Conservation (phyloP, 1,284 basidiomycete species). For the Sporisorium iseilematis-ciliati region DNA sequence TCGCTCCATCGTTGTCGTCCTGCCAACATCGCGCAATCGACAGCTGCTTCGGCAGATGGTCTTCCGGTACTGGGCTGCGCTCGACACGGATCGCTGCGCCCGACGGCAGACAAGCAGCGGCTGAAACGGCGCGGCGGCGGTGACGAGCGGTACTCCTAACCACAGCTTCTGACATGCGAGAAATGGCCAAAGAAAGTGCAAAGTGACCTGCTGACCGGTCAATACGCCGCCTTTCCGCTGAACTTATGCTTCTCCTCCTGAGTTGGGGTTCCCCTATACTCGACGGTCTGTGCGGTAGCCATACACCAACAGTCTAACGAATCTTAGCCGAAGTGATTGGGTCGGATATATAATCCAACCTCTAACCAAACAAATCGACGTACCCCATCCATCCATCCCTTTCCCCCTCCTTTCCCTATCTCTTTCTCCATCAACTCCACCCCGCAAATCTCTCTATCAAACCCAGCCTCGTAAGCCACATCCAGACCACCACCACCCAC, state of each 20-base stretch:
- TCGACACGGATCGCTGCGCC: background rate
- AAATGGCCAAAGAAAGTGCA: no score
- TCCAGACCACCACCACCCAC: slow-evolving; percentile 5
- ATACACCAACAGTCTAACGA: background rate
- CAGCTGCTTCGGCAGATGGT: background rate
- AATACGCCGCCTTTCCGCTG: no score
- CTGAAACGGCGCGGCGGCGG: background rate
- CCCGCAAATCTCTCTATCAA: background rate
- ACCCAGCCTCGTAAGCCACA: background rate
- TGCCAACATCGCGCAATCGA: background rate
- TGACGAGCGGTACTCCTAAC: no score
- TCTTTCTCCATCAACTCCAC: background rate
- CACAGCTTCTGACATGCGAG: no score
- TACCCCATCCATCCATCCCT: slow-evolving; percentile 17
- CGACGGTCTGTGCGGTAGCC: background rate
- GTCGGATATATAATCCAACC: slow-evolving; percentile 14
- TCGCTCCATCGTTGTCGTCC: background rate
- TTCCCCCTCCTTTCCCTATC: background rate
- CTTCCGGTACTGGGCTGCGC: background rate
- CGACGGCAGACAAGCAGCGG: background rate
- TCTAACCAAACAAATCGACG: slow-evolving; percentile 19
- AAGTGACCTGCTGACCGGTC: no score
- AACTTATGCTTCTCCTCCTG: background rate
- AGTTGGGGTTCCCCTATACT: background rate
- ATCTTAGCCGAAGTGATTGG: background rate